Base-by-base conservation (phyloP, 2,329 filamentous ascomycete species). In the Cercospora nicotianae region DNA sequence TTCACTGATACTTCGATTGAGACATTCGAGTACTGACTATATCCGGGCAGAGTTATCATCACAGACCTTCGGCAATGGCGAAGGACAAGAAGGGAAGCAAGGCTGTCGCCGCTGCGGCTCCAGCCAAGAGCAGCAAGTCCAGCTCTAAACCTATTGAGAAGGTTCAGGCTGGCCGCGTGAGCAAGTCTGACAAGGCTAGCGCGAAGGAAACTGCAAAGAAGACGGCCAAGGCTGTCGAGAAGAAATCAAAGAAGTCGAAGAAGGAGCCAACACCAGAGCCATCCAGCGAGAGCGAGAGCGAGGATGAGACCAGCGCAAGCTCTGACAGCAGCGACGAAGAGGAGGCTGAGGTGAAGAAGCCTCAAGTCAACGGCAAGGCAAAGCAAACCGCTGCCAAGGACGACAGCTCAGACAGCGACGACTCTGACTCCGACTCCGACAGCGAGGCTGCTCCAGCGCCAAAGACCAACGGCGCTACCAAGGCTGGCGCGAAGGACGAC, bases 151-250 rank as follows among this genome's bases (percentile, higher is more conserved):
- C 68, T 45, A 67, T 69, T 31, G 69, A 90, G 79, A 86, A 85
- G 72, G 81, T 88, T 77, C 89, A 88, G 85, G 85, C 85, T 74
- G 88, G 84, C 73, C 86, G 87, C 72, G 84, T 91, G 75, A 87
- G 86, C 82, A 93, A 93, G 85, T 78, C 88, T 63, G 83, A 88
- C 77, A 90, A 88, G 85, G 82, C 84, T 68, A 77, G 81, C 57
- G 82, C 85, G 67, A 78, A 82, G 73, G 87, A 87, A 80, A 82
- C 83, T 72, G 74, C 81, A 61, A 81, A 75, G 73, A 77, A 81
- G 72, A 86, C 87, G 79, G 83, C 83, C 72, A 75, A 82, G 70
- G 80, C 73, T 67, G 75, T 77, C 59, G 74, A 75, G 66, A 78
- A 79, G 74, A 75, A 74, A 67, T 69, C 69, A 74, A 85, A 85